These are phyloP conservation scores for Flaveria linearis DNA, from an alignment of 129 eudicot genomes.

Conservation along the genomic window DNA sequence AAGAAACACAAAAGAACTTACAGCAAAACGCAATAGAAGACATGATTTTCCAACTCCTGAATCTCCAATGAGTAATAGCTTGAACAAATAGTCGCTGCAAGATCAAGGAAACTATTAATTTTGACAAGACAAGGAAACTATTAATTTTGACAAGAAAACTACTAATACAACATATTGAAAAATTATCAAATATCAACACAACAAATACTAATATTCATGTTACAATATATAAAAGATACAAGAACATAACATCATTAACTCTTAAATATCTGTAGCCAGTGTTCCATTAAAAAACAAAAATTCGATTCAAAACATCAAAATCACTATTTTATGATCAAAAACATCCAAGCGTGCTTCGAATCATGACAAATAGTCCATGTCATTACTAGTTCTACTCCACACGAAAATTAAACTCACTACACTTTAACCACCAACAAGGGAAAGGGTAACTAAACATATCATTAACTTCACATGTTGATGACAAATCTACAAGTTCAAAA, in stretches of 20 bases:
- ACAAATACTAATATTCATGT: not conserved
- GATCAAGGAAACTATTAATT: conserved; percentile 1
- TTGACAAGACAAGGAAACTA: conserved; percentile 26
- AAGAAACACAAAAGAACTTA: conserved; percentile 34
- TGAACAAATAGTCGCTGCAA: conserved; percentile 88
- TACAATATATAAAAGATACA: not conserved
- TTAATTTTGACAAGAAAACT: conserved; percentile 14
- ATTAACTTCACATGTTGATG: not conserved
- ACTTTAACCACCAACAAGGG: conserved; percentile 3
- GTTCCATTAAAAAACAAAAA: not conserved
- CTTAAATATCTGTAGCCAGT: not conserved
- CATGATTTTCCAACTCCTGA: conserved; percentile 99
- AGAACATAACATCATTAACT: not conserved
- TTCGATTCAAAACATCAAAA: not conserved
- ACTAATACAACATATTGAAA: not conserved
- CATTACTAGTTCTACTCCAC: too few species aligned
- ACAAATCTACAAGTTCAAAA: not conserved
- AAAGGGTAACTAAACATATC: not conserved
- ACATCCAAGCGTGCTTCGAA: not conserved
- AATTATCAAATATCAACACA: too few species aligned
- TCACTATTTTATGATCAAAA: not conserved
- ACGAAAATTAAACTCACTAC: not conserved
- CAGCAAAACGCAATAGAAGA: conserved; percentile 93
- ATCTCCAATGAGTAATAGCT: conserved; percentile 95
- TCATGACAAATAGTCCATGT: not conserved